A percentile compares a stretch with the other conserved stretches of the same genome.
Conservation (phyloP, 2,329 filamentous ascomycete genomes). For the Acephala macrosclerotiorum region DNA sequence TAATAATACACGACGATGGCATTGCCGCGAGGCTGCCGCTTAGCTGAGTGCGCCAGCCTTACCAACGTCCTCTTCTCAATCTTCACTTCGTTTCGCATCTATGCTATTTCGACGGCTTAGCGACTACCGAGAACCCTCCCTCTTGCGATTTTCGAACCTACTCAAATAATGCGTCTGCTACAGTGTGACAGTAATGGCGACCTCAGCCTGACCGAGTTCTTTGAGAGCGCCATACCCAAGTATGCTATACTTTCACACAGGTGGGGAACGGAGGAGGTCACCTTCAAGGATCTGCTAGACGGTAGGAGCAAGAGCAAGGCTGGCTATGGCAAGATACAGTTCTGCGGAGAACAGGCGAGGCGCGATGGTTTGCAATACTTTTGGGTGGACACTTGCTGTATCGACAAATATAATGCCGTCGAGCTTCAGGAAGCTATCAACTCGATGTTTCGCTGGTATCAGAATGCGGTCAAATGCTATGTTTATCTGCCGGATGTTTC, state of each 20-base stretch:
- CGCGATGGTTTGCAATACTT: no score
- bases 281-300: conserved; percentile 25
- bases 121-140: conserved; percentile 22
- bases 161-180: no score
- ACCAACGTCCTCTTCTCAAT: conserved; percentile 22
- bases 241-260: conserved; percentile 39
- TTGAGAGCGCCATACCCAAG: conserved; percentile 26
- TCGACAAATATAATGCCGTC: no score
- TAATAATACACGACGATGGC: conserved; percentile 27
- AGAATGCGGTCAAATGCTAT: conserved; percentile 13
- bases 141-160: conserved; percentile 21
- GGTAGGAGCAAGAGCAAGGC: conserved; percentile 16
- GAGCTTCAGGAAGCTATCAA: conserved; percentile 3
- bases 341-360: no score
- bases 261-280: conserved; percentile 32
- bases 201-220: conserved; percentile 28
- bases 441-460: conserved; percentile 19
- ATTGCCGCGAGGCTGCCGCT: conserved; percentile 29
- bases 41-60: conserved; percentile 33
- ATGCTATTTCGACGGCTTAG: conserved; percentile 24
- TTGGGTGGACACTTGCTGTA: no score
- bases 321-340: no score
- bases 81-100: conserved; percentile 23
- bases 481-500: conserved; percentile 16
- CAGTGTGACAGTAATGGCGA: conserved; percentile 21